phyloP scores from a whole-genome alignment of 176 grass and related monocot species.

The Ensete ventricosum region DNA sequence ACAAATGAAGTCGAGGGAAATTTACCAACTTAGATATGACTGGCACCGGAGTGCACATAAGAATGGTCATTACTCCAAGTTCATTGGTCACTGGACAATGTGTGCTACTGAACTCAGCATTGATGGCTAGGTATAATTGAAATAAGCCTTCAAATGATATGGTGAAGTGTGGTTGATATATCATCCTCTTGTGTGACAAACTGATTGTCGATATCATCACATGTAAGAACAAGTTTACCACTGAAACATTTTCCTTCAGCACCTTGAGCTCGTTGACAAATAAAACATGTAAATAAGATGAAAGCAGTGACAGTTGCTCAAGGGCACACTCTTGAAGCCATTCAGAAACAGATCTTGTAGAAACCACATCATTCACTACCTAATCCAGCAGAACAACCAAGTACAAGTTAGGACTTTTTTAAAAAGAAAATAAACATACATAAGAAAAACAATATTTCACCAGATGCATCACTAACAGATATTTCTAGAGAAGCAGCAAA shows the following conservation, averaged over 20 bases:
- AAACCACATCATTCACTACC: slow-evolving; percentile 53
- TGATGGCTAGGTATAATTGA: slow-evolving; percentile 48
- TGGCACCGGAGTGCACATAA: slow-evolving; percentile 61
- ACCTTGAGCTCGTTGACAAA: slow-evolving; percentile 36
- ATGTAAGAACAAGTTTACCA: slow-evolving; percentile 53
- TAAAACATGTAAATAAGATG: slow-evolving; percentile 42
- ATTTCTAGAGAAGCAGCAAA: not conserved
- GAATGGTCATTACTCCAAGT: slow-evolving; percentile 53
- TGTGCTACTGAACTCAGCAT: slow-evolving; percentile 41
- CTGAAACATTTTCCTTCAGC: slow-evolving; percentile 42
- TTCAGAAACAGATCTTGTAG: slow-evolving; percentile 46
- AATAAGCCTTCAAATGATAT: slow-evolving; percentile 61
- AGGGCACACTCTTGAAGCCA: slow-evolving; percentile 78
- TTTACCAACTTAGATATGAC: slow-evolving; percentile 58
- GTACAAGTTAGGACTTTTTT: slow-evolving; percentile 10
- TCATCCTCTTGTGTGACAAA: slow-evolving; percentile 85
- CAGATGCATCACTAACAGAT: not conserved
- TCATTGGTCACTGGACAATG: slow-evolving; percentile 36
- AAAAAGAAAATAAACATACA: slow-evolving; percentile 1
- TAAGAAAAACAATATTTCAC: not conserved
- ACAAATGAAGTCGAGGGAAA: slow-evolving; percentile 7
- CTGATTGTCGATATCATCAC: slow-evolving; percentile 69
- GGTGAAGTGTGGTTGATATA: slow-evolving; percentile 84
- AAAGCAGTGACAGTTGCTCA: slow-evolving; percentile 66
- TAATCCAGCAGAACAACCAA: slow-evolving; percentile 32